Conservation (phyloP, 345 rosid genomes). For the Limnanthes douglasii region DNA sequence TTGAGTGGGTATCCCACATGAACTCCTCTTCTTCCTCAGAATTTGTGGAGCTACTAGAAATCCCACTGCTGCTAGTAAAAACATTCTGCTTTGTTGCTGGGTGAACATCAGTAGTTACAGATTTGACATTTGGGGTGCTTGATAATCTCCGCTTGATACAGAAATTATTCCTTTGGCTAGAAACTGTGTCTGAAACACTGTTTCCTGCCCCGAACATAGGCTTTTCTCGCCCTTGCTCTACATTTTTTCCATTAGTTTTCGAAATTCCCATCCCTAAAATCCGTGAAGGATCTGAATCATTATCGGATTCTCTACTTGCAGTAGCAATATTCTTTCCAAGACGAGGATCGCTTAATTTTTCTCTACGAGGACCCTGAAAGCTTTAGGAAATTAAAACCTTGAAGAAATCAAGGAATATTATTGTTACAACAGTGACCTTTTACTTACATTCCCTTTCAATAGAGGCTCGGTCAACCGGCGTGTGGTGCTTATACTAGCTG, state of each 20-base stretch:
- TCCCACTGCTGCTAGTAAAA: slow-evolving; percentile 24
- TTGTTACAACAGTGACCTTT: no score
- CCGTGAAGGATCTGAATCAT: slow-evolving; percentile 44
- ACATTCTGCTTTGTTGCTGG: slow-evolving; percentile 18
- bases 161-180: slow-evolving; percentile 54
- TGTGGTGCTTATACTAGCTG: slow-evolving; percentile 15
- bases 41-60: slow-evolving; percentile 75
- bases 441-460: slow-evolving; percentile 48
- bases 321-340: slow-evolving; percentile 36
- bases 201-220: slow-evolving; percentile 41
- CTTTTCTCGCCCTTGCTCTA: slow-evolving; percentile 47
- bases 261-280: slow-evolving; percentile 34
- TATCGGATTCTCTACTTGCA: slow-evolving; percentile 39
- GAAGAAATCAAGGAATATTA: no score
- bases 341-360: slow-evolving; percentile 29
- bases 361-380: slow-evolving; percentile 42
- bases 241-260: slow-evolving; percentile 33
- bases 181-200: slow-evolving; percentile 29
- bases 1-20: slow-evolving; percentile 87
- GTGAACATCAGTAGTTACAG: slow-evolving; percentile 23
- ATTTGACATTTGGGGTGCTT: slow-evolving; percentile 30
- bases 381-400: slow-evolving; percentile 12
- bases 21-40: slow-evolving; percentile 98
- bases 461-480: no score
- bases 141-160: slow-evolving; percentile 34